phyloP scores from a whole-genome alignment of 441 rosid genomes.

The Codiaeum variegatum region DNA sequence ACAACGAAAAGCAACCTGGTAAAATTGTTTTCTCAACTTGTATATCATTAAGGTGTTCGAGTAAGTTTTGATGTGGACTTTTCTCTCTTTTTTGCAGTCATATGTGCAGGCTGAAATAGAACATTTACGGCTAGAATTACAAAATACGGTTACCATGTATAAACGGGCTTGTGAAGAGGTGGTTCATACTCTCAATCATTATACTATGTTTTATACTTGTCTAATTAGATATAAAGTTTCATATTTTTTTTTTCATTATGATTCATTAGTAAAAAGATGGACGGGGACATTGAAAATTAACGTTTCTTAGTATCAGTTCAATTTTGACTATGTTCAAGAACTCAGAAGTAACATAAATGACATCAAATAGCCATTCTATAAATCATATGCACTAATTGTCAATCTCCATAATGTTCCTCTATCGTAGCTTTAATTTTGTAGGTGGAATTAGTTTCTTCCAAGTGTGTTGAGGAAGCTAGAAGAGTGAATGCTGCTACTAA shows the following conservation, averaged over 20 bases:
- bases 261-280: background rate
- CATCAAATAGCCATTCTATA: background rate
- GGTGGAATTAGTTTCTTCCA: conserved; percentile 67
- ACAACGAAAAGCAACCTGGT: conserved; percentile 43
- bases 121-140: conserved; percentile 58
- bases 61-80: conserved; percentile 14
- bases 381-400: background rate
- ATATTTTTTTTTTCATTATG: background rate
- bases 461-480: conserved; percentile 57
- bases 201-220: background rate
- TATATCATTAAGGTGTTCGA: conserved; percentile 4
- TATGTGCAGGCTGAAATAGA: conserved; percentile 57
- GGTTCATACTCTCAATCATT: conserved; percentile 35
- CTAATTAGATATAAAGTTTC: background rate
- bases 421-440: conserved; percentile 28
- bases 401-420: conserved; percentile 6
- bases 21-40: conserved; percentile 13
- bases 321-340: conserved; percentile 1
- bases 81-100: conserved; percentile 38
- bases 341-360: conserved; percentile 2
- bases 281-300: conserved; percentile 3
- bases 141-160: conserved; percentile 58
- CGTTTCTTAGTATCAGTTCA: background rate
- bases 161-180: conserved; percentile 70
- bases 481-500: conserved; percentile 59